Conservation (phyloP, 495 filamentous ascomycete genomes). For the Xylaria palmicola region DNA sequence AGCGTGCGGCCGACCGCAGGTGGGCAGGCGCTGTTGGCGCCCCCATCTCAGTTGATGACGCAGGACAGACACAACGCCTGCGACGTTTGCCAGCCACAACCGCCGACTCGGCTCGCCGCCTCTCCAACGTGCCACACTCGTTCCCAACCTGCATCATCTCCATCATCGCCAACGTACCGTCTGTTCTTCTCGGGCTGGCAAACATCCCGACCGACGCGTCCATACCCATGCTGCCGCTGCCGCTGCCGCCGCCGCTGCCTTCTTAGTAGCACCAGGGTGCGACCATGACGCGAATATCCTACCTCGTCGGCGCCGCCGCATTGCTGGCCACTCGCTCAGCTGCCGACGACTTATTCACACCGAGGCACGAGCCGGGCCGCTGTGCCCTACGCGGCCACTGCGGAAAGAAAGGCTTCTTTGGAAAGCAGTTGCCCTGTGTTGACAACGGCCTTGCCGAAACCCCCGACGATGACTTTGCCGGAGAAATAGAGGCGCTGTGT, state of each 20-base stretch:
- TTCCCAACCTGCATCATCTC: neutral
- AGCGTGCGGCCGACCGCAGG: constrained; percentile 15
- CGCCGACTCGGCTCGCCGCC: constrained; percentile 1
- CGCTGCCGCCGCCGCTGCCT: neutral
- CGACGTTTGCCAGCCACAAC: neutral
- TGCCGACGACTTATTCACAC: constrained; percentile 41
- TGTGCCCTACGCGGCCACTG: constrained; percentile 92
- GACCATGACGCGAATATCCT: constrained; percentile 29
- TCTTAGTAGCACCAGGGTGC: constrained; percentile 19
- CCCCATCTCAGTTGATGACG: constrained; percentile 28
- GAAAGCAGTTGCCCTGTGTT: constrained; percentile 83
- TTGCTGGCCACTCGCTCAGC: constrained; percentile 35
- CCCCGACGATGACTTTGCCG: constrained; percentile 64
- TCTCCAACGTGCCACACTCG: neutral
- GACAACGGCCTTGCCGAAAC: constrained; percentile 82
- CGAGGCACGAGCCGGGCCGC: constrained; percentile 81
- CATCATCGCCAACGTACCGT: neutral
- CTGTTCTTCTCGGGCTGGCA: neutral
- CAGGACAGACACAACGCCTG: constrained; percentile 16
- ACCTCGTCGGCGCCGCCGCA: constrained; percentile 35
- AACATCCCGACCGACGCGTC: neutral
- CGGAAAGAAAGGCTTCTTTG: constrained; percentile 84
- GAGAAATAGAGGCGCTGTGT: constrained; percentile 81
- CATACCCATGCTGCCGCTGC: constrained; percentile 14
- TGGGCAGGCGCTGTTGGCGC: constrained; percentile 4